Evolutionary conservation across 2,329 filamentous ascomycete species (phyloP).

Genomic region (Acrocalymma vagum): DNA sequence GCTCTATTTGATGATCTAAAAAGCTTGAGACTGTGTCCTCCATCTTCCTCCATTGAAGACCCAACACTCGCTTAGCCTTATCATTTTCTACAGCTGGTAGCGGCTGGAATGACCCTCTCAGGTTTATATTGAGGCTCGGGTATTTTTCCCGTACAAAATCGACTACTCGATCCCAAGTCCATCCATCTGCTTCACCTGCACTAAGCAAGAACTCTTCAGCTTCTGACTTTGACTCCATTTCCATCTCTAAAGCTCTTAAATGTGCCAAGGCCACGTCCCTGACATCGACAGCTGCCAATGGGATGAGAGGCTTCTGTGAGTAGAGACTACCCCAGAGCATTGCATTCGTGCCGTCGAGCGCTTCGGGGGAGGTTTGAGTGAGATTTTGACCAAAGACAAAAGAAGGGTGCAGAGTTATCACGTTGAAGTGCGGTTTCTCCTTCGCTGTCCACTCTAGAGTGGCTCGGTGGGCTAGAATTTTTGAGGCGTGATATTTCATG

Average conservation of each 20-base stretch:
- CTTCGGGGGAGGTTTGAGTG: slow-evolving; percentile 19
- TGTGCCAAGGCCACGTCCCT: slow-evolving; percentile 37
- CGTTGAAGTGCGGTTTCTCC: slow-evolving; percentile 26
- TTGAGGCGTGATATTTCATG: slow-evolving; percentile 26
- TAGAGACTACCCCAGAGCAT: slow-evolving; percentile 20
- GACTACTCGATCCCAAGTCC: slow-evolving; percentile 22
- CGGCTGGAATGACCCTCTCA: slow-evolving; percentile 9
- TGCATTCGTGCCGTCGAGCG: slow-evolving; percentile 25
- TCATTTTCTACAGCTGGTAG: slow-evolving; percentile 12
- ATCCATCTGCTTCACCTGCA: slow-evolving; percentile 6
- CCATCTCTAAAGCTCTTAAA: slow-evolving; percentile 18
- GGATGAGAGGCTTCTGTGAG: slow-evolving; percentile 16
- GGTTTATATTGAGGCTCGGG: slow-evolving; percentile 15
- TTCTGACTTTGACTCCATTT: slow-evolving; percentile 26
- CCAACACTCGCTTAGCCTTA: slow-evolving; percentile 22
- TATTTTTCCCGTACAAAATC: slow-evolving; percentile 23
- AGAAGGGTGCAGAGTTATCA: slow-evolving; percentile 33
- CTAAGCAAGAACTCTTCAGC: slow-evolving; percentile 11
- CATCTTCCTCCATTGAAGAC: slow-evolving; percentile 19
- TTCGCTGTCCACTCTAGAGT: slow-evolving; percentile 23
- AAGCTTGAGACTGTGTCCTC: slow-evolving; percentile 15
- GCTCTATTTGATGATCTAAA: no score
- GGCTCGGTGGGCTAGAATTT: slow-evolving; percentile 38
- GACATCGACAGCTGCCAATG: slow-evolving; percentile 27
- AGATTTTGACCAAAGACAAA: slow-evolving; percentile 34